Evolutionary conservation across 805 yeast genomes (phyloP).

Genomic region (Teunomyces atbi): DNA sequence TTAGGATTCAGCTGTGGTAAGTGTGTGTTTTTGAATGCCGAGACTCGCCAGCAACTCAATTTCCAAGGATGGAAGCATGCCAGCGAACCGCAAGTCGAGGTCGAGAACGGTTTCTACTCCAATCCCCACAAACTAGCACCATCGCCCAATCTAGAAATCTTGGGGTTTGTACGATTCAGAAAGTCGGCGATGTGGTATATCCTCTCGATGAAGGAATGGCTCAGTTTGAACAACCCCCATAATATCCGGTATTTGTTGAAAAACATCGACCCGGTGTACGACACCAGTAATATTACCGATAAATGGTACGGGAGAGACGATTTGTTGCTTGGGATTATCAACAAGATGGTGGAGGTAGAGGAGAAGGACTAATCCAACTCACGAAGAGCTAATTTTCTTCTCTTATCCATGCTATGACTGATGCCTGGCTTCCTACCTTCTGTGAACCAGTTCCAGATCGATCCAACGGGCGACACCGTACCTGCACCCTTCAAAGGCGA

Average conservation of each 20-base stretch:
- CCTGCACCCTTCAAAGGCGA: slow-evolving; percentile 43
- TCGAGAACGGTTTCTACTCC: slow-evolving; percentile 24
- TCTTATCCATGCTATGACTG: slow-evolving; percentile 34
- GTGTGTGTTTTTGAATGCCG: slow-evolving; percentile 16
- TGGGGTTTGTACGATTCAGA: slow-evolving; percentile 59
- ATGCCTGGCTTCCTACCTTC: slow-evolving; percentile 12
- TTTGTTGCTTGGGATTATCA: slow-evolving; percentile 24
- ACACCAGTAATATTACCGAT: slow-evolving; percentile 11
- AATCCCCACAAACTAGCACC: slow-evolving; percentile 36
- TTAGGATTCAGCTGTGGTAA: slow-evolving; percentile 50
- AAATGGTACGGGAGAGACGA: slow-evolving; percentile 36
- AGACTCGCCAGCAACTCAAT: slow-evolving; percentile 1
- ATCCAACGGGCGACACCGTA: slow-evolving; percentile 27
- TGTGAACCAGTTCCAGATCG: slow-evolving; percentile 27
- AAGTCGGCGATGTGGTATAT: slow-evolving; percentile 78
- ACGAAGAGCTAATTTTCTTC: slow-evolving; percentile 41
- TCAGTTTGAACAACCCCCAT: slow-evolving; percentile 21
- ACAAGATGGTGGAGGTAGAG: slow-evolving; percentile 5
- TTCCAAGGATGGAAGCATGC: slow-evolving; percentile 2
- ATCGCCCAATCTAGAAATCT: slow-evolving; percentile 39
- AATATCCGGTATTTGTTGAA: slow-evolving; percentile 27
- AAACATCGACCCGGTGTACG: slow-evolving; percentile 25
- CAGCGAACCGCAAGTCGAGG: not conserved
- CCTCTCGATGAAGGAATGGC: slow-evolving; percentile 72
- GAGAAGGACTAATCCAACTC: slow-evolving; percentile 29